Base-by-base conservation (phyloP, 2,329 filamentous ascomycete species). In the Pseudogymnoascus sp. region DNA sequence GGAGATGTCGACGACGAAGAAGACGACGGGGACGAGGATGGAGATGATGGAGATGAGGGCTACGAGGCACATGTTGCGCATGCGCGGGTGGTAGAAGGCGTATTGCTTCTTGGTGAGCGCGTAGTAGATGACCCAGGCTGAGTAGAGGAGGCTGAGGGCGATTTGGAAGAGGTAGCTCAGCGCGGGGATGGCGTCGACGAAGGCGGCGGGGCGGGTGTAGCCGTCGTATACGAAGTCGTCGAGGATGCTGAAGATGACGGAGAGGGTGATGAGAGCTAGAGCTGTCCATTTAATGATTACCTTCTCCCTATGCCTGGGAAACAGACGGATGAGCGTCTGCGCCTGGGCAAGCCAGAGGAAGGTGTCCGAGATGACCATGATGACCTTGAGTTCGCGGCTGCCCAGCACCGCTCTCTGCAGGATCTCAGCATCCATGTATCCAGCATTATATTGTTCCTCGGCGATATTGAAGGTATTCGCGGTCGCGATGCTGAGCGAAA, bases 221-320 rank as follows among this genome's bases (percentile, higher is more conserved):
- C 82, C 79, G 61, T 83, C 78, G 31, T 83, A 82, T 61, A 84
- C 75, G 72, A 97, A 97, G 71, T 90, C 95, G 79, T 97, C 96
- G 64, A 97, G 83, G 59, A 89, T 91, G 71, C 89, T 93, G 75
- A 99, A 99, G 10, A 93, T 86, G 47, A 93, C 87, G 73, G 97
- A 93, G 65, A 97, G 82, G 0, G 91, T 85, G 71, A 99, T 97
- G 64, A 99, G 83, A 2, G 89, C 92, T 73, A 97, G 97, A 1
- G 93, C 95, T 15, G 93, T 91, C 93, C 93, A 99, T 78, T 97
- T 97, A 78, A 99, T 99, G 68, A 97, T 90, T 62, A 97, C 87
- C 77, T 97, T 97, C 77, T 99, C 95, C 72, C 96, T 90, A 72
- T 97, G 93, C 35, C 95, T 90, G 7, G 95, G 95, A 70, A 99